A percentile compares a stretch with the other conserved stretches of the same genome.
phyloP scores from a whole-genome alignment of 2,329 filamentous ascomycete genomes.

The Rosellinia necatrix region DNA sequence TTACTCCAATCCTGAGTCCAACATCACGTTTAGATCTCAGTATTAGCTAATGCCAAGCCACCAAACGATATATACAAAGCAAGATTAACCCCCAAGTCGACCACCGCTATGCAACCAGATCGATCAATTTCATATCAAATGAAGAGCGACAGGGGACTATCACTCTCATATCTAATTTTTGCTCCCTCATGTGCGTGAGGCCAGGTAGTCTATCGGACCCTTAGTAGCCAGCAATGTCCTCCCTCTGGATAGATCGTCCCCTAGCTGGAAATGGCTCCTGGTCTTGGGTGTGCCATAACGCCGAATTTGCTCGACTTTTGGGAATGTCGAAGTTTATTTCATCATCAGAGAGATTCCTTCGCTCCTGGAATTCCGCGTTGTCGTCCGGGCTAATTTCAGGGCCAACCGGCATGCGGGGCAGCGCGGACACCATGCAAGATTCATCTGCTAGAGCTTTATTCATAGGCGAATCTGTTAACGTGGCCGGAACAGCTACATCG shows the following conservation, averaged over 20 bases:
- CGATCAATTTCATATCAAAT: not conserved
- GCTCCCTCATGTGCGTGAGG: not conserved
- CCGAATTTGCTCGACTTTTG: conserved; percentile 20
- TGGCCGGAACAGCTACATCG: conserved; percentile 14
- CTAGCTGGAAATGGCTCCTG: conserved; percentile 11
- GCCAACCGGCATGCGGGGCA: conserved; percentile 27
- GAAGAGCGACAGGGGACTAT: conserved; percentile 2
- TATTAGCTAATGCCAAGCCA: conserved; percentile 6
- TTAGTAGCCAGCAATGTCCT: conserved; percentile 6
- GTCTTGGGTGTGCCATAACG: conserved; percentile 10
- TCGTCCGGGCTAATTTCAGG: conserved; percentile 29
- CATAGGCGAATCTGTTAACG: not conserved
- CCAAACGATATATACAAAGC: conserved; percentile 7
- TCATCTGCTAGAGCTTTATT: conserved; percentile 2
- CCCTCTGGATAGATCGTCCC: conserved; percentile 3
- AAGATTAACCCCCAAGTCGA: not conserved
- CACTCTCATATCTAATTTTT: conserved; percentile 3
- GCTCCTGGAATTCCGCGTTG: conserved; percentile 7
- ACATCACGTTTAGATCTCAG: not conserved
- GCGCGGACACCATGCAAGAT: conserved; percentile 9
- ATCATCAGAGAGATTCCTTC: conserved; percentile 31
- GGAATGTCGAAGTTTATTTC: conserved; percentile 37
- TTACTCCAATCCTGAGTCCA: not conserved
- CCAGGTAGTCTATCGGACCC: not conserved
- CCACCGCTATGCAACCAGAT: not conserved